Evolutionary conservation across 2,329 filamentous ascomycete genomes (phyloP).

Genomic region (Fusarium algeriense): DNA sequence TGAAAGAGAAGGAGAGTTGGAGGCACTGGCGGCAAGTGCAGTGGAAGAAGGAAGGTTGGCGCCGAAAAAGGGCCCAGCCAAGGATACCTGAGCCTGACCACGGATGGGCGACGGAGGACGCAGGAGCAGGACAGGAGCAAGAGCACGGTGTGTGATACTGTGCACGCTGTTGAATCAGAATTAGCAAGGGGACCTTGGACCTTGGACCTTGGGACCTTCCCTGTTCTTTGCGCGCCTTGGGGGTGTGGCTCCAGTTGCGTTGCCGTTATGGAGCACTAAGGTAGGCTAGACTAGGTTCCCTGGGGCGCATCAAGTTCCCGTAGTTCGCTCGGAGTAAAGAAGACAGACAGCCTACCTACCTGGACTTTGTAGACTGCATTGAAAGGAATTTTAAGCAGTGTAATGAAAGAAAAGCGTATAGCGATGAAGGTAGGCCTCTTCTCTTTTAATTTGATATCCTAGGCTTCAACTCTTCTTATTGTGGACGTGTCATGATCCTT

Average conservation of each 20-base stretch:
- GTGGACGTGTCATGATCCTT: background rate
- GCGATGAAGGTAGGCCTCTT: background rate
- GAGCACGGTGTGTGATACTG: constrained; percentile 26
- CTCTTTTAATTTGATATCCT: too few relatives aligned
- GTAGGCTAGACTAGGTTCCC: constrained; percentile 16
- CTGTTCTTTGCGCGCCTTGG: background rate
- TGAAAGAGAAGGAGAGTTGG: constrained; percentile 44
- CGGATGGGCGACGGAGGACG: constrained; percentile 3
- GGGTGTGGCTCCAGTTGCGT: constrained; percentile 37
- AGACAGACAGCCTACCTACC: background rate
- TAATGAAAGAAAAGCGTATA: background rate
- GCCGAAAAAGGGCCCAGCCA: constrained; percentile 40
- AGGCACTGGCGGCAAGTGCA: constrained; percentile 36
- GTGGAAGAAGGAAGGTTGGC: constrained; percentile 40
- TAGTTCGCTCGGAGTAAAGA: constrained; percentile 29
- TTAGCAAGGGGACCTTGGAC: constrained; percentile 24
- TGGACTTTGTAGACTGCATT: background rate
- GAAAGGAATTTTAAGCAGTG: background rate
- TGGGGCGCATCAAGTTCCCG: constrained; percentile 35
- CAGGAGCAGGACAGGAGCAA: background rate
- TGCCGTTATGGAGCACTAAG: constrained; percentile 11
- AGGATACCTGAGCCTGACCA: constrained; percentile 23
- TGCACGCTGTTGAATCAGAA: constrained; percentile 10
- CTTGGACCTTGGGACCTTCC: constrained; percentile 7
- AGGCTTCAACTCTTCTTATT: background rate